These are phyloP conservation scores for Kregervanrija delftensis DNA, from an alignment of 805 yeast genomes.

Conservation along the genomic window DNA sequence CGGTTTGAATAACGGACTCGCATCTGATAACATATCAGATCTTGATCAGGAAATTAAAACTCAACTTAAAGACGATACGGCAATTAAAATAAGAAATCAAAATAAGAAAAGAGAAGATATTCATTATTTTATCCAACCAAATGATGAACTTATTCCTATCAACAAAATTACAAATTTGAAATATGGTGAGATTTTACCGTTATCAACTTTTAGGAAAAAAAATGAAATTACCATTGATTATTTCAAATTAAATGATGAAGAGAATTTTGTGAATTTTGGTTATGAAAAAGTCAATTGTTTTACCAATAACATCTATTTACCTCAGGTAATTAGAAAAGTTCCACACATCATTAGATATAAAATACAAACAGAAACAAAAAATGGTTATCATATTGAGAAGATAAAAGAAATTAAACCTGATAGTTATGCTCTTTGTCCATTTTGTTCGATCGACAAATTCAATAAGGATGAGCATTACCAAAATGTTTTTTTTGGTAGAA, in stretches of 20 bases:
- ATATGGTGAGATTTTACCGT: too few relatives aligned
- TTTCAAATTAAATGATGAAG: slow-evolving; percentile 6
- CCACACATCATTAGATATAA: neutral
- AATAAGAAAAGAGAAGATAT: too few relatives aligned
- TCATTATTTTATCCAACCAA: too few relatives aligned
- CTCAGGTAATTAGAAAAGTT: slow-evolving; percentile 16
- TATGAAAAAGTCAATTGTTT: slow-evolving; percentile 16
- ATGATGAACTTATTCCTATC: too few relatives aligned
- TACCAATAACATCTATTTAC: slow-evolving; percentile 15
- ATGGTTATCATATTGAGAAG: neutral
- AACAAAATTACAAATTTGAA: too few relatives aligned
- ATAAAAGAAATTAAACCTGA: slow-evolving; percentile 14
- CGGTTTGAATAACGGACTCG: too few relatives aligned
- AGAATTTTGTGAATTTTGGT: slow-evolving; percentile 3
- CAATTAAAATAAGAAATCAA: too few relatives aligned
- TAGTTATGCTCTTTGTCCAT: slow-evolving; percentile 25
- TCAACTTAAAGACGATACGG: too few relatives aligned
- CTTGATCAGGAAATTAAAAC: too few relatives aligned
- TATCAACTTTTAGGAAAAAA: too few relatives aligned
- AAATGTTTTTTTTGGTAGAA: slow-evolving; percentile 21
- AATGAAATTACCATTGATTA: slow-evolving; percentile 8
- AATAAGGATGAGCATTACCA: slow-evolving; percentile 12
- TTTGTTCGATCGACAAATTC: slow-evolving; percentile 16
- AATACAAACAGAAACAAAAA: neutral
- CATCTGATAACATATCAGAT: too few relatives aligned